These are phyloP conservation scores for Lithospermum erythrorhizon DNA, from an alignment of 257 asterid genomes.

Conservation along the genomic window DNA sequence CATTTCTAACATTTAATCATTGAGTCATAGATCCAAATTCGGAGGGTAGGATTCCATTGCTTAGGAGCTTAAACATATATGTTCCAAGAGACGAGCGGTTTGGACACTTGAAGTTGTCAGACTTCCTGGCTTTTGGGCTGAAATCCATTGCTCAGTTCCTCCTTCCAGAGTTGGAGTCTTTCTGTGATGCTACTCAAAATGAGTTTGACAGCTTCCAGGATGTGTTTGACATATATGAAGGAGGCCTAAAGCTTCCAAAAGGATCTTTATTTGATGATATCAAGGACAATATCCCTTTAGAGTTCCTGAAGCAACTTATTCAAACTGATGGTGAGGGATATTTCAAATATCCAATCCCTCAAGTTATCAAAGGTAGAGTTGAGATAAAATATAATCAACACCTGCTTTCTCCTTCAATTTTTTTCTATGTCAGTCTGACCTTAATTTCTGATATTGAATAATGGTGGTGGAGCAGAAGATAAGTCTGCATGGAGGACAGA, in stretches of 20 bases:
- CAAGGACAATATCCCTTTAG: constrained; percentile 8
- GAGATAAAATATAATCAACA: background rate
- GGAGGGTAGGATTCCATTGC: constrained; percentile 21
- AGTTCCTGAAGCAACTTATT: constrained; percentile 12
- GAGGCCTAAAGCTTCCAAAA: constrained; percentile 17
- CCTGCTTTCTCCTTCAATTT: background rate
- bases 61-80: constrained; percentile 17
- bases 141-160: constrained; percentile 18
- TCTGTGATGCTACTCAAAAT: constrained; percentile 13
- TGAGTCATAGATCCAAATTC: constrained; percentile 15
- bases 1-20: background rate
- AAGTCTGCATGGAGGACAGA: constrained; percentile 24
- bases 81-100: constrained; percentile 32
- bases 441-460: background rate
- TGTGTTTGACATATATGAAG: constrained; percentile 15
- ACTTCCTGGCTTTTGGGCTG: constrained; percentile 15
- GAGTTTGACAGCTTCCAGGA: constrained; percentile 23
- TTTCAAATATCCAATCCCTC: constrained; percentile 18
- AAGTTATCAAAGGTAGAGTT: constrained; percentile 15
- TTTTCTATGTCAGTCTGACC: background rate
- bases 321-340: constrained; percentile 14
- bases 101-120: constrained; percentile 26
- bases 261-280: constrained; percentile 9
- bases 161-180: constrained; percentile 14
- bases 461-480: constrained; percentile 11